These are phyloP conservation scores for Chlorella sp. DNA, from an alignment of 139 green algal genomes.

Conservation along the genomic window DNA sequence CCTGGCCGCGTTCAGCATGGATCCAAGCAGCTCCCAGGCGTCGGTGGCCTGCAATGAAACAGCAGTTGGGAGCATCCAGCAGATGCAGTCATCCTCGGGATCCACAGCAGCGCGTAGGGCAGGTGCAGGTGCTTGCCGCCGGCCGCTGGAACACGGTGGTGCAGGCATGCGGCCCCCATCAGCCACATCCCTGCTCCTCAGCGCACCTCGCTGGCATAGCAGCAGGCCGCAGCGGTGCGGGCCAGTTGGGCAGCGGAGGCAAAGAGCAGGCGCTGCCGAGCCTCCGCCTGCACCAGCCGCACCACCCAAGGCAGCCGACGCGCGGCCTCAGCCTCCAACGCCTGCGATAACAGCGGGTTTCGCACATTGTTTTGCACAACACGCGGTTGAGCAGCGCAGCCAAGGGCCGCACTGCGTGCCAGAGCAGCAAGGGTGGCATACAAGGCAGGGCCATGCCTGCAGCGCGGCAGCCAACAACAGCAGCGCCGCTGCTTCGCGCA, in stretches of 20 bases:
- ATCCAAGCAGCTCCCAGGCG: conserved; percentile 19
- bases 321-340: conserved; percentile 10
- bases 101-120: neutral
- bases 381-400: neutral
- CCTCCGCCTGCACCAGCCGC: conserved; percentile 26
- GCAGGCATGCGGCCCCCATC: no score
- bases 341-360: neutral
- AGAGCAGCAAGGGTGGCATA: neutral
- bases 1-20: conserved; percentile 9
- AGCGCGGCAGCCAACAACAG: neutral
- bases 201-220: conserved; percentile 23
- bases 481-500: neutral
- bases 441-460: neutral
- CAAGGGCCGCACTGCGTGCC: neutral
- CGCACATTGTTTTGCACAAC: no score
- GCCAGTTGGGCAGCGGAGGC: neutral
- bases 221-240: conserved; percentile 7
- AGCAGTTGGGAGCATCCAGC: neutral
- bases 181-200: no score
- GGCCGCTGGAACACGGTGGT: neutral
- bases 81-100: no score
- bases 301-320: conserved; percentile 26
- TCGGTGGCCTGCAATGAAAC: conserved; percentile 13
- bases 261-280: conserved; percentile 20
- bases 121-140: neutral